Percentiles rank a stretch among this genome's conserved stretches.
These are phyloP conservation scores for Clonostachys rhizophaga DNA, from an alignment of 2,329 filamentous ascomycete genomes.

Conservation along the genomic window DNA sequence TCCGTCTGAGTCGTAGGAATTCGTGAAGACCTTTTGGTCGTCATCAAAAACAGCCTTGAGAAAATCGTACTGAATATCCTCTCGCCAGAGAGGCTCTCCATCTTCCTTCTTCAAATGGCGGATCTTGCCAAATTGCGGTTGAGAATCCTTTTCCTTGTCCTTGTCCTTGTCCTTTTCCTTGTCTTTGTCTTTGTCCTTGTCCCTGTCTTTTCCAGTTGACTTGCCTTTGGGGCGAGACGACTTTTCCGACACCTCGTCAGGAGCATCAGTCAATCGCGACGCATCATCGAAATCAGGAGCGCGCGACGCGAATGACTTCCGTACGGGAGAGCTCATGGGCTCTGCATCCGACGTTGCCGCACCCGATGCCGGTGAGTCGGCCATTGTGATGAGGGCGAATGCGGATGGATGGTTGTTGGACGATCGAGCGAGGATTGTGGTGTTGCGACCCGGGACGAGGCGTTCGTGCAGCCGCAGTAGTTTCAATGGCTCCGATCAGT, in stretches of 20 bases:
- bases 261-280: conserved; percentile 29
- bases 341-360: neutral
- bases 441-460: too few species aligned
- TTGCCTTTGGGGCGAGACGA: neutral
- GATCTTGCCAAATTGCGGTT: conserved; percentile 60
- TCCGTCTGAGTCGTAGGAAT: conserved; percentile 67
- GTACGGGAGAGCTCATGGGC: neutral
- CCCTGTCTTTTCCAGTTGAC: conserved; percentile 5
- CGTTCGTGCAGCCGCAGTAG: too few species aligned
- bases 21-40: conserved; percentile 74
- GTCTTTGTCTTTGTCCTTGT: conserved; percentile 18
- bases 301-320: conserved; percentile 35
- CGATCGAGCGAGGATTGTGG: too few species aligned
- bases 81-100: conserved; percentile 80
- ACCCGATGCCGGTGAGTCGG: neutral
- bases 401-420: neutral
- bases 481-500: too few species aligned
- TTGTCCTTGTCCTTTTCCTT: conserved; percentile 24
- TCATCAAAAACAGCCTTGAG: conserved; percentile 77
- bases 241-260: neutral
- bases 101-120: conserved; percentile 85
- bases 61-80: conserved; percentile 87
- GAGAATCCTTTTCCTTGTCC: conserved; percentile 24
- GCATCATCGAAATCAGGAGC: conserved; percentile 33
- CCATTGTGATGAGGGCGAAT: neutral